These are phyloP conservation scores for Aspergillus quadricinctus DNA, from an alignment of 2,329 filamentous ascomycete genomes.

Conservation along the genomic window DNA sequence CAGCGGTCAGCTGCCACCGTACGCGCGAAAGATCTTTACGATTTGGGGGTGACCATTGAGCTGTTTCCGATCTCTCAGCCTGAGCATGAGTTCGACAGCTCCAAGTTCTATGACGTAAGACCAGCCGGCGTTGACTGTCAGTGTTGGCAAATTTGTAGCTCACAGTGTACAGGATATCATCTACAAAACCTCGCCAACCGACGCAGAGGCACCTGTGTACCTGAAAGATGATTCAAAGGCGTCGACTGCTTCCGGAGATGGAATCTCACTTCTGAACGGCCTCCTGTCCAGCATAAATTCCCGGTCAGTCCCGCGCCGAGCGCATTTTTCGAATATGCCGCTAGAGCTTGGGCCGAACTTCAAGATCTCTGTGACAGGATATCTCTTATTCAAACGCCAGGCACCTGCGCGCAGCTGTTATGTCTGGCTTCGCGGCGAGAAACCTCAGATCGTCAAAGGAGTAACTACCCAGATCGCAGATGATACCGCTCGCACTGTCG, in stretches of 20 bases:
- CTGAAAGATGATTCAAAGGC: constrained; percentile 48
- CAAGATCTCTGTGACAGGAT: constrained; percentile 87
- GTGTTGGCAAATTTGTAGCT: constrained; percentile 7
- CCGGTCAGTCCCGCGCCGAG: constrained; percentile 77
- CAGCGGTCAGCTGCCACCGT: constrained; percentile 73
- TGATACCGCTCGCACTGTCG: constrained; percentile 70
- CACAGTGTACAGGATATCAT: constrained; percentile 68
- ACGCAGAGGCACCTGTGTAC: constrained; percentile 62
- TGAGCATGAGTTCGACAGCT: constrained; percentile 69
- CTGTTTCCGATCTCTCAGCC: constrained; percentile 79
- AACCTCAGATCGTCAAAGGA: constrained; percentile 71
- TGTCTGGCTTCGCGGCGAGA: constrained; percentile 83
- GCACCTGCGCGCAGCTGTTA: constrained; percentile 77
- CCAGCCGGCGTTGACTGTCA: background rate
- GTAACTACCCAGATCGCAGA: constrained; percentile 72
- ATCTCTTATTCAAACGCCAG: constrained; percentile 82
- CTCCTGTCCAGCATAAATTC: constrained; percentile 86
- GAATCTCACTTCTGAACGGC: constrained; percentile 72
- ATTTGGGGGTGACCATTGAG: constrained; percentile 86
- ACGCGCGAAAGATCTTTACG: constrained; percentile 89
- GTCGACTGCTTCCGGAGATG: constrained; percentile 66
- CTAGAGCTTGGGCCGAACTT: constrained; percentile 83
- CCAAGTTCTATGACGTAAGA: constrained; percentile 84
- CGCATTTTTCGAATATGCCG: constrained; percentile 80
- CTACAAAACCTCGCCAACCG: constrained; percentile 67